Base-by-base conservation (phyloP, 345 rosid genomes). In the Clausena lansium region DNA sequence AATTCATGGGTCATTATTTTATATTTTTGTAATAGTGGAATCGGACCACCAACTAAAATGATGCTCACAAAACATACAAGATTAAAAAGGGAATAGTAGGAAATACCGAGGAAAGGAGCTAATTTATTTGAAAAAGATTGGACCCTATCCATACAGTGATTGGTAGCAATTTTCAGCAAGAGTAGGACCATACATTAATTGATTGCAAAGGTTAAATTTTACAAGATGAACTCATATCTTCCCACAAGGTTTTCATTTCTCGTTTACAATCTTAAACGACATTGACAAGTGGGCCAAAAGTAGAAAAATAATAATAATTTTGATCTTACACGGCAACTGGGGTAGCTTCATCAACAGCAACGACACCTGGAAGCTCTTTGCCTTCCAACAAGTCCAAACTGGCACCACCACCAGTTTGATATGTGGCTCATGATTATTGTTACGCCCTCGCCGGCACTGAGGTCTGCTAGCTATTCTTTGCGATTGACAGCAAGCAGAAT, bases 361-460 rank as follows among this genome's bases (percentile, higher is more conserved):
- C n/a, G n/a, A n/a, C n/a, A n/a, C n/a, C n/a, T n/a, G n/a, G n/a
- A n/a, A n/a, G n/a, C n/a, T n/a, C n/a, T n/a, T n/a, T n/a, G n/a
- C n/a, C n/a, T n/a, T n/a, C n/a, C n/a, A n/a, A n/a, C n/a, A n/a
- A n/a, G n/a, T 81, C n/a, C 89, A 92, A 89, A 85, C 97, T 89
- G 25, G 97, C 97, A 82, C 97, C 97, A 1, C 95, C 97, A 77
- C 97, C 97, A 0, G 95, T 92, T n/a, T 71, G 97, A 92, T 77
- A 92, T 92, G 90, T 92, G 97, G 68, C 97, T 91, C 97, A 92
- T 91, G 76, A 92, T 91, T 55, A 95, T 92, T 20, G 95, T 89
- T 41, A 91, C 95, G 62, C 92, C 95, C 87, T 88, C 86, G 79
- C 88, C 86, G n/a, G n/a, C n/a, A 39, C 93, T 93, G 11, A 91